Base-by-base conservation (phyloP, 1,139 yeast species). In the Magnusiomyces tetraspermus region DNA sequence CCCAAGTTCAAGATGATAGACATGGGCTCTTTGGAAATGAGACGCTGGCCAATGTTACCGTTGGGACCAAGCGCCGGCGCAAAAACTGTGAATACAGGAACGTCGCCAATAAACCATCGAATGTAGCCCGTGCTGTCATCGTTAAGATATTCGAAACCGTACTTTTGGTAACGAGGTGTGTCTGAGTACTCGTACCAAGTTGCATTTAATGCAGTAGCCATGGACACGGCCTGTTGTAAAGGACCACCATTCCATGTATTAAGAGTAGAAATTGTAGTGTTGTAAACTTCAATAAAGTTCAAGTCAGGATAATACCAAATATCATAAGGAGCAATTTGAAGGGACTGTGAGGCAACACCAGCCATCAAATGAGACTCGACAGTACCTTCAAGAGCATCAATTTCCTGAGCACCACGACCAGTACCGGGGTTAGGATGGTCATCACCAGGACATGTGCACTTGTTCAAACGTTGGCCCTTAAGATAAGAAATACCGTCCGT, bases 331-430 rank as follows among this genome's bases (percentile, higher is more conserved):
- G 95, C 96, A 59, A 85, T 70, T 71, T 87, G 95, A 57, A 80
- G 68, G 1, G 95, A 85, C 69, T 87, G 96, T 2, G 95, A 84
- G 1, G 83, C 94, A 30, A 82, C 76, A 59, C 90, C 92, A 43
- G 59, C 61, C 17, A 57, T 54, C 17, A 54, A 47, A 19, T 71
- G 71, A 52, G 75, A 76, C 30, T 68, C 56, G 3, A 77, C 76
- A 55, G 83, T 83, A 54, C 85, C 96, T 76, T 87, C 96, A 49
- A 87, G 63, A 44, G 81, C 80, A 77, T 87, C 96, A 60, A 87
- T 84, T 75, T 87, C 96, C 1, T 95, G 95, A 0, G 95, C 94
- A 50, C 95, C 95, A 65, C 96, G 77, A 24, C 95, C 96, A 1
- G 68, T 68, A 41, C 95, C 96, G 3, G 73, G 76, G 61, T 81